phyloP scores from a whole-genome alignment of 805 yeast genomes.

The Hanseniaspora hatyaiensis region DNA sequence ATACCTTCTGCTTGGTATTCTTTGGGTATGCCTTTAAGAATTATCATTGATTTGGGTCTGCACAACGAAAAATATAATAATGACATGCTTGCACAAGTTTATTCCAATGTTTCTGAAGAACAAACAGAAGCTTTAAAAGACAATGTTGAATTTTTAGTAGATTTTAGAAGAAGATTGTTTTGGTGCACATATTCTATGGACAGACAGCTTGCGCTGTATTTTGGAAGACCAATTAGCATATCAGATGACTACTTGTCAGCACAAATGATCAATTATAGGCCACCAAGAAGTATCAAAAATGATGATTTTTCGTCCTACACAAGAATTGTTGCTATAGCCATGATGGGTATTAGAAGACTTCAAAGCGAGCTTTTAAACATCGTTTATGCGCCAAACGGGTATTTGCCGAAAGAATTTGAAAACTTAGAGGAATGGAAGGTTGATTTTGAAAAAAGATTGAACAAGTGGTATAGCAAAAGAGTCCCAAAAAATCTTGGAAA shows the following conservation, averaged over 20 bases:
- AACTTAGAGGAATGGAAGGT: slow-evolving; percentile 52
- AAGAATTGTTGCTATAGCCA: slow-evolving; percentile 48
- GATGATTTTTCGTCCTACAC: slow-evolving; percentile 3
- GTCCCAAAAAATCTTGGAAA: slow-evolving; percentile 45
- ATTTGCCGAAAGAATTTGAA: slow-evolving; percentile 52
- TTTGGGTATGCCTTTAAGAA: slow-evolving; percentile 64
- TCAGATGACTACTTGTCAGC: slow-evolving; percentile 70
- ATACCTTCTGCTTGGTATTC: slow-evolving; percentile 90
- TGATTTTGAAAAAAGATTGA: slow-evolving; percentile 41
- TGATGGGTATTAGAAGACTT: slow-evolving; percentile 57
- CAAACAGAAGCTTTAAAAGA: slow-evolving; percentile 17
- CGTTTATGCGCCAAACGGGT: slow-evolving; percentile 54
- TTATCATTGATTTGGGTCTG: slow-evolving; percentile 73
- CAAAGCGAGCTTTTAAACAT: slow-evolving; percentile 69
- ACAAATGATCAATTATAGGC: slow-evolving; percentile 40
- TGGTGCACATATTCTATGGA: slow-evolving; percentile 87
- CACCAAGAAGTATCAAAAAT: neutral
- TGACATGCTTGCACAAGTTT: neutral
- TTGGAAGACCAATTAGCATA: slow-evolving; percentile 80
- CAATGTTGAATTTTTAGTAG: slow-evolving; percentile 47
- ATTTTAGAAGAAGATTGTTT: slow-evolving; percentile 62
- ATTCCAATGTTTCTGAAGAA: too few relatives aligned
- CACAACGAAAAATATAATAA: slow-evolving; percentile 49
- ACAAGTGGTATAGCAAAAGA: slow-evolving; percentile 46
- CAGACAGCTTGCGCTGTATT: slow-evolving; percentile 71